Base-by-base conservation (phyloP, 2,329 filamentous ascomycete genomes). In the Curvularia eragrostidis region DNA sequence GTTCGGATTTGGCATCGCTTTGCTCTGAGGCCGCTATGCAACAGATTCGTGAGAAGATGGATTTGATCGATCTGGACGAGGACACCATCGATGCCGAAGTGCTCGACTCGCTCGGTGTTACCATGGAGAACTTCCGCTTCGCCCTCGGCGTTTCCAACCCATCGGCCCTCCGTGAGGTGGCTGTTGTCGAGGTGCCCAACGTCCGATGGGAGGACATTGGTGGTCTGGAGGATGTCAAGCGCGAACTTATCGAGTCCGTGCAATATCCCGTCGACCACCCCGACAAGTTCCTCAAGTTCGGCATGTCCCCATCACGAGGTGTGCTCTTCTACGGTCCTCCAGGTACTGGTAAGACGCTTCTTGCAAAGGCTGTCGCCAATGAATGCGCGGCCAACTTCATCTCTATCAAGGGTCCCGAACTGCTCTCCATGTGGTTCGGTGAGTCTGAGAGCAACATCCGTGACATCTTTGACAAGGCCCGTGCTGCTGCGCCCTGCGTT, bases 21-120 rank as follows among this genome's bases (percentile, higher is more conserved):
- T 99, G 95, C 83, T 99, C 95, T 6, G 95, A 99, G 82, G 95
- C 95, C 76, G 95, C 95, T 64, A 99, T 99, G 95, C 95, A 99
- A 80, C 95, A 99, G 83, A 99, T 99, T 80, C 94, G 95, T 83
- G 95, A 99, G 83, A 99, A 99, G 90, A 99, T 99, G 95, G 95
- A 99, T 77, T 87, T 99, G 65, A 99, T 99, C 69, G 95, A 99
- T 80, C 86, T 99, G 32, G 95, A 99, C 66, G 95, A 99, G 82
- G 95, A 99, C 75, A 99, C 95, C 62, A 99, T 99, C 63, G 95
- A 99, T 72, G 95, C 95, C 28, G 95, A 99, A 83, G 95, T 99
- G 51, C 87, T 99, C 53, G 95, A 99, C 81, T 98, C 95, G 44
- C 88, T 99, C 46, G 95, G 95, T 78, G 95, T 99, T 48, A 99